A percentile compares a stretch with the other conserved stretches of the same genome.
Conservation (phyloP, 805 yeast species). For the Wilhelminamyces savonicus region DNA sequence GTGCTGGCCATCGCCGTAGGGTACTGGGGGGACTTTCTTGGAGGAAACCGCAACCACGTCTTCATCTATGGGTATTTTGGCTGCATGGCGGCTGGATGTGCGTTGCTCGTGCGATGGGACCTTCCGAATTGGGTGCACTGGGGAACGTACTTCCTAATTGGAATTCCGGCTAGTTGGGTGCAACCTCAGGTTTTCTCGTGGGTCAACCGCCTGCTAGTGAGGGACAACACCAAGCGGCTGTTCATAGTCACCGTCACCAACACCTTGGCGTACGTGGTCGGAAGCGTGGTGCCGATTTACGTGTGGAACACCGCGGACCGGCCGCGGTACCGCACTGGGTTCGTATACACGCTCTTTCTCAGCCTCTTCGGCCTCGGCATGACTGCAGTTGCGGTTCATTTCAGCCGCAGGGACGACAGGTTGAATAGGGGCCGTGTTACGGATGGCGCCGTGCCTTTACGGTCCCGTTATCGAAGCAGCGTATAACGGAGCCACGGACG, state of each 20-base stretch:
- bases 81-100: conserved; percentile 34
- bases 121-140: conserved; percentile 45
- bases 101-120: conserved; percentile 41
- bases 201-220: conserved; percentile 43
- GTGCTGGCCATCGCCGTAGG: conserved; percentile 27
- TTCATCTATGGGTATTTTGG: conserved; percentile 34
- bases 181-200: conserved; percentile 53
- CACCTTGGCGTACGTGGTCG: conserved; percentile 35
- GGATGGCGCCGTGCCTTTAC: too few species aligned
- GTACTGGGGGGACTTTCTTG: conserved; percentile 29
- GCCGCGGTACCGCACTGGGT: conserved; percentile 33
- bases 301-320: conserved; percentile 33
- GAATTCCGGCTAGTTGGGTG: conserved; percentile 45
- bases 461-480: too few species aligned
- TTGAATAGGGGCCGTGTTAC: too few species aligned
- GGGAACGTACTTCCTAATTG: conserved; percentile 42
- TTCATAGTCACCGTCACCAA: conserved; percentile 36
- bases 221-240: conserved; percentile 25
- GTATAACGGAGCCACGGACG: too few species aligned
- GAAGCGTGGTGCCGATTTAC: conserved; percentile 36
- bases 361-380: conserved; percentile 23
- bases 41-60: conserved; percentile 27
- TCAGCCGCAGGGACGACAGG: conserved; percentile 16
- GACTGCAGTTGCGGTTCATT: conserved; percentile 15
- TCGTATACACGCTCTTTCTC: conserved; percentile 30